Evolutionary conservation across 1,139 yeast genomes (phyloP), one percentile per base, ranked within the genome.

Genomic region (Scheffersomyces quercinus): DNA sequence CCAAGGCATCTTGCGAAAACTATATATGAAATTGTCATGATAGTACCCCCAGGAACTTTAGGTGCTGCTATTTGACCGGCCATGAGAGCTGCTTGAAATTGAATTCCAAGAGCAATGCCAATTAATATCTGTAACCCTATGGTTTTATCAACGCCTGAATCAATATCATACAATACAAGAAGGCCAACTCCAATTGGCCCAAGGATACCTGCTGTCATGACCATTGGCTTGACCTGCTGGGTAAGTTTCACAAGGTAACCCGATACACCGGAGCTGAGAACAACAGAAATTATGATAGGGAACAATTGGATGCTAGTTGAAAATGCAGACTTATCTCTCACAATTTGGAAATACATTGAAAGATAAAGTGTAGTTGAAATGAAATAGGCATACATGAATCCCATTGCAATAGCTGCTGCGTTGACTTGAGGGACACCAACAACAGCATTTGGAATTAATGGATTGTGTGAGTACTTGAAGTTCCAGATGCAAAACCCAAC

Each of bases 61-160:
- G 67, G 70, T 1, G 83, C 79, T 28, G 67, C 61, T 20, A 82
- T 54, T 55, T 83, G 88, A 6, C 75, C 70, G 13, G 79, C 63
- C 14, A 83, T 56, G 32, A 77, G 52, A 2, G 76, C 59, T 28
- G 80, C 63, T 58, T 82, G 88, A 51, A 81, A 65, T 37, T 68
- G 64, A 15, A 74, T 52, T 2, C 88, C 88, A 40, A 75, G 61
- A 0, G 80, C 73, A 15, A 79, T 54, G 43, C 88, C 88, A 4
- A 73, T 69, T 6, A 81, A 54, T 28, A 83, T 74, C 36, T 75
- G 58, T 7, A 72, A 61, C 0, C 88, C 87, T 45, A 82, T 78
- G 32, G 70, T 66, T 41, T 63, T 52, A 5, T 68, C 59, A 26
- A 56, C 51, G 1, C 64, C 53, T 2, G 79, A 67, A 41, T 68